Conservation (phyloP, 1,139 yeast genomes). For the Diutina ranongensis region DNA sequence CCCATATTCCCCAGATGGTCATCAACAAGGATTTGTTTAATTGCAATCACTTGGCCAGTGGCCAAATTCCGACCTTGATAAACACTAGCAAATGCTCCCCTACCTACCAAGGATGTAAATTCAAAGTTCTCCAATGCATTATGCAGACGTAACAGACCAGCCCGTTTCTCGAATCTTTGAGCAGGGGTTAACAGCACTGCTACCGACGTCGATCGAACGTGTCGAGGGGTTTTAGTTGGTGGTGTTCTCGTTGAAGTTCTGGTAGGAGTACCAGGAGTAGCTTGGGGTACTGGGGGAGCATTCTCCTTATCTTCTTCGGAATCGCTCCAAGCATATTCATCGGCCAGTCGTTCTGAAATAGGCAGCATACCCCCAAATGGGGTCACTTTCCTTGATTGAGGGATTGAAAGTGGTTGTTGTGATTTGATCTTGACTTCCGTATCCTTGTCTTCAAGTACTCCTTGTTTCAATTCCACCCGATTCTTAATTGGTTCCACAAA, state of each 20-base stretch:
- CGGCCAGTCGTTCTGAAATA: neutral
- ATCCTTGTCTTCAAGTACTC: neutral
- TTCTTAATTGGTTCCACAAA: neutral
- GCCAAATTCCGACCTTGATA: constrained; percentile 53
- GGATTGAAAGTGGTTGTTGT: neutral
- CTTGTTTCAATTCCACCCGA: neutral
- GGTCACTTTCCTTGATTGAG: neutral
- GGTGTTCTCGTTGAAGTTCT: neutral
- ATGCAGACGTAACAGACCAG: neutral
- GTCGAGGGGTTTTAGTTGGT: neutral
- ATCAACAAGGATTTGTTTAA: constrained; percentile 65
- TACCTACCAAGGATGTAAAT: constrained; percentile 54
- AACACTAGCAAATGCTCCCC: constrained; percentile 74
- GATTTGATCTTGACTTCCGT: neutral
- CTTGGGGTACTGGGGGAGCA: neutral
- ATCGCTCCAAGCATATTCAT: neutral
- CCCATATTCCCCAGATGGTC: constrained; percentile 40
- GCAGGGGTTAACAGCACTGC: constrained; percentile 41
- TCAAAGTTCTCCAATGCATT: constrained; percentile 40
- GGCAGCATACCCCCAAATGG: neutral
- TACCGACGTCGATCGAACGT: constrained; percentile 16
- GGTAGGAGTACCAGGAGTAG: neutral
- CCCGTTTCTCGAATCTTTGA: neutral
- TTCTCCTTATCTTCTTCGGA: constrained; percentile 1
- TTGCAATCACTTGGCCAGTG: constrained; percentile 68